These are phyloP conservation scores for Spergularia bocconei DNA, from an alignment of 148 eudicot genomes.

Conservation along the genomic window DNA sequence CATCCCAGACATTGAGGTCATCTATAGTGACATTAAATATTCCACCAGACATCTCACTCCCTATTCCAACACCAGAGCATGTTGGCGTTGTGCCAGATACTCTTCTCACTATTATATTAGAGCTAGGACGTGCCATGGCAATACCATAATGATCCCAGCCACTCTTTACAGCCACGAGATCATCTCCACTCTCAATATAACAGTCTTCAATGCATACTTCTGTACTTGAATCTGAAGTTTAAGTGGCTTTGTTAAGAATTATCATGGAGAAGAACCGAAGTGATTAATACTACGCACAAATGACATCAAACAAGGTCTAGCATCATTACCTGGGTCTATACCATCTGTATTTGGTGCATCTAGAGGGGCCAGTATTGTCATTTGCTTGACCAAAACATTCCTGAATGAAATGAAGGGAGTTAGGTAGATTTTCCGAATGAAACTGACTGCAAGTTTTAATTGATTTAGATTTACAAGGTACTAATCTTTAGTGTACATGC, in stretches of 20 bases:
- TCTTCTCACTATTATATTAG: constrained; percentile 70
- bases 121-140: constrained; percentile 69
- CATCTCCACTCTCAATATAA: constrained; percentile 98
- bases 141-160: constrained; percentile 98
- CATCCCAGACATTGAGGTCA: constrained; percentile 52
- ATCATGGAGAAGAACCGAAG: not conserved
- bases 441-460: not conserved
- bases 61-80: constrained; percentile 91
- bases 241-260: not conserved
- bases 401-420: constrained; percentile 35
- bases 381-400: constrained; percentile 74
- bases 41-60: constrained; percentile 99
- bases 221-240: constrained; percentile 67
- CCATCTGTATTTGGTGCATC: constrained; percentile 99
- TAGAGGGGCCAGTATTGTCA: constrained; percentile 94
- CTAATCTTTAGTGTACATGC: not conserved
- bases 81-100: constrained; percentile 92
- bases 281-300: not conserved
- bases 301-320: not conserved
- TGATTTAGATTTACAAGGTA: not conserved
- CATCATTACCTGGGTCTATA: constrained; percentile 75
- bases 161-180: constrained; percentile 88
- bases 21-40: constrained; percentile 56
- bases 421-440: not conserved
- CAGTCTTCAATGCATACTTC: constrained; percentile 94